Evolutionary conservation across 192 early-diverging fungal species (phyloP).

Genomic region (Tieghemiomyces parasiticus): DNA sequence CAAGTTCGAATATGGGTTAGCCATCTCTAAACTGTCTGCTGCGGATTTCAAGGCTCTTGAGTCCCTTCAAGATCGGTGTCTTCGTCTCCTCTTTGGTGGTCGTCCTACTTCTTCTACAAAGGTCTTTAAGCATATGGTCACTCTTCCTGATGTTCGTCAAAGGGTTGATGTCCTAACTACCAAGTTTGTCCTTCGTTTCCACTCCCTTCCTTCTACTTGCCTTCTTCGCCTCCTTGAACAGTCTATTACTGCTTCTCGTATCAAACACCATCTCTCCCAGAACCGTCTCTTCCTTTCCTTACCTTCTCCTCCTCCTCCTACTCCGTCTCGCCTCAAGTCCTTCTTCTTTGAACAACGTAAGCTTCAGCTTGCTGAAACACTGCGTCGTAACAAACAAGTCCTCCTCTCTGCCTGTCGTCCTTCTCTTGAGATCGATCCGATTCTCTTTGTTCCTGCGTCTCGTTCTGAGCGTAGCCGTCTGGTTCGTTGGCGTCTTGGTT

Average conservation of each 20-base stretch:
- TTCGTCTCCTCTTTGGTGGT: constrained; percentile 4
- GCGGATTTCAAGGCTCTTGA: constrained; percentile 39
- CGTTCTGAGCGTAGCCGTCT: constrained; percentile 3
- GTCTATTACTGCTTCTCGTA: constrained; percentile 4
- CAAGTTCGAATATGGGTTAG: constrained; percentile 4
- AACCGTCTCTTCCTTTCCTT: constrained; percentile 4
- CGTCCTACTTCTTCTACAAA: constrained; percentile 4
- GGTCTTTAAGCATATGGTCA: constrained; percentile 4
- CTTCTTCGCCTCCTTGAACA: constrained; percentile 4
- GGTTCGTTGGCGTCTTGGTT: constrained; percentile 3
- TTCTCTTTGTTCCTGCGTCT: constrained; percentile 4
- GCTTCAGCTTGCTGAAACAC: constrained; percentile 4
- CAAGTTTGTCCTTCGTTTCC: constrained; percentile 4
- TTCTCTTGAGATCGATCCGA: constrained; percentile 4
- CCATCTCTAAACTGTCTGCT: constrained; percentile 33
- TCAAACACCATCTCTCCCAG: constrained; percentile 4
- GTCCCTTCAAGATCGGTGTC: constrained; percentile 17
- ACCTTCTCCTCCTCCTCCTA: constrained; percentile 3
- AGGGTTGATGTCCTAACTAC: constrained; percentile 4
- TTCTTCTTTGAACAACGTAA: constrained; percentile 4
- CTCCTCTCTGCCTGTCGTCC: constrained; percentile 3
- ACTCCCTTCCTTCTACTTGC: constrained; percentile 4
- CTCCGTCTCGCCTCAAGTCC: constrained; percentile 3
- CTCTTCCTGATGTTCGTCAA: constrained; percentile 4
- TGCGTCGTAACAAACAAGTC: constrained; percentile 4